Base-by-base conservation (phyloP, 192 early-diverging fungal species). In the Backusella sp. region DNA sequence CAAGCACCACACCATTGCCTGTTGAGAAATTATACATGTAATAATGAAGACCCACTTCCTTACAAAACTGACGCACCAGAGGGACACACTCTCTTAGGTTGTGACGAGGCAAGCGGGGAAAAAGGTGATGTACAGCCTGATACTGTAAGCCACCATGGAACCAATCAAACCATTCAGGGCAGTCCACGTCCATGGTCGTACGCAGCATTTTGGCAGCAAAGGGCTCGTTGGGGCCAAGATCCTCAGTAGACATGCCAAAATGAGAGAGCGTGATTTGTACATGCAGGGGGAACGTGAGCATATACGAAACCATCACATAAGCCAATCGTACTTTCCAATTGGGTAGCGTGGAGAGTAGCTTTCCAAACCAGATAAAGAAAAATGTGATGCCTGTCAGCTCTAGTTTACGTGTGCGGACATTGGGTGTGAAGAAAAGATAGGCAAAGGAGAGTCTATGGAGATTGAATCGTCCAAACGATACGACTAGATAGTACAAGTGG, bases 91-190 rank as follows among this genome's bases (percentile, higher is more conserved):
- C 35, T 53, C 91, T 84, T 36, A 99, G 85, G 80, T 97, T 96
- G 84, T 97, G 96, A 35, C 97, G 90, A 6, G 97, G 96, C 26
- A 96, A 80, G 42, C 97, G 91, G 70, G 97, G 97, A 81, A 95
- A 99, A 37, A 99, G 82, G 82, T 99, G 97, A 86, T 99, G 97
- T 36, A 92, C 92, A n/a, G 93, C 92, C 83, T 99, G 97, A 86
- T 91, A 99, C 83, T 98, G 97, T 26, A 98, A 86, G 2, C 96
- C 97, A 70, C 97, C 97, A 75, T 99, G 97, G 90, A 97, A 95
- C 96, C 95, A 97, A 82, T 99, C 97, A 59, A 99, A 73, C 93
- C 93, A 97, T 73, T 79, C 81, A 23, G 96, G 93, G 83, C 97
- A 99, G 78, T 95, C 93, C 0, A 99, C 95, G 82, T 99, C 97